Conservation (phyloP, 345 rosid species). For the Melaleuca quinquenervia region DNA sequence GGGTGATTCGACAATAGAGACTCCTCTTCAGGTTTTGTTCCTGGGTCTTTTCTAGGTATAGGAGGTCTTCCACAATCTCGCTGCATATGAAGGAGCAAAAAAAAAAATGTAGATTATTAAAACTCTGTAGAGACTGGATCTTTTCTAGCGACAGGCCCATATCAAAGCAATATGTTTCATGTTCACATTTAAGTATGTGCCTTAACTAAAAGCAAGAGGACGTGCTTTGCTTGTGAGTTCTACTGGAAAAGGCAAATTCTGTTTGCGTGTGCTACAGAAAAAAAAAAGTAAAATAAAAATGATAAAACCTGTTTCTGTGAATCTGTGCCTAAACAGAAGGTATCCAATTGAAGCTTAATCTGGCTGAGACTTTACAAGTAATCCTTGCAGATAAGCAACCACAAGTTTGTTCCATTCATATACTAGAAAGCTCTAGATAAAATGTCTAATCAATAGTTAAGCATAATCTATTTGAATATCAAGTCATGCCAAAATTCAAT, state of each 20-base stretch:
- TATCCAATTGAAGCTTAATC: neutral
- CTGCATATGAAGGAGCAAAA: conserved; percentile 21
- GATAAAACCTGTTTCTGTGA: neutral
- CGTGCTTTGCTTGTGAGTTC: neutral
- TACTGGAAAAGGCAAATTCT: neutral
- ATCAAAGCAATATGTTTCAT: neutral
- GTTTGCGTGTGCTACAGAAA: neutral
- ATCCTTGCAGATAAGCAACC: neutral
- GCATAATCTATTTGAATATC: neutral
- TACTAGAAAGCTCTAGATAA: neutral
- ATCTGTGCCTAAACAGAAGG: neutral
- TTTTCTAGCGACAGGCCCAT: neutral
- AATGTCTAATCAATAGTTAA: neutral
- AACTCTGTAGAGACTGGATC: neutral
- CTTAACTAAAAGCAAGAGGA: neutral
- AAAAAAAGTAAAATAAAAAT: neutral
- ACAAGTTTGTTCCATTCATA: neutral
- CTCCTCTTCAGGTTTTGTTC: conserved; percentile 70
- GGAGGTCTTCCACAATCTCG: conserved; percentile 93
- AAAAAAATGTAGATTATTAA: neutral
- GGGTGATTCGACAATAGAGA: conserved; percentile 87
- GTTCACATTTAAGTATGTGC: neutral
- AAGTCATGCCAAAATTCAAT: neutral
- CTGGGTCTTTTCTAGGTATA: conserved; percentile 71
- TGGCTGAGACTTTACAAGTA: neutral